Conservation (phyloP, 2,329 filamentous ascomycete species). For the Aspergillus aculeatinus region DNA sequence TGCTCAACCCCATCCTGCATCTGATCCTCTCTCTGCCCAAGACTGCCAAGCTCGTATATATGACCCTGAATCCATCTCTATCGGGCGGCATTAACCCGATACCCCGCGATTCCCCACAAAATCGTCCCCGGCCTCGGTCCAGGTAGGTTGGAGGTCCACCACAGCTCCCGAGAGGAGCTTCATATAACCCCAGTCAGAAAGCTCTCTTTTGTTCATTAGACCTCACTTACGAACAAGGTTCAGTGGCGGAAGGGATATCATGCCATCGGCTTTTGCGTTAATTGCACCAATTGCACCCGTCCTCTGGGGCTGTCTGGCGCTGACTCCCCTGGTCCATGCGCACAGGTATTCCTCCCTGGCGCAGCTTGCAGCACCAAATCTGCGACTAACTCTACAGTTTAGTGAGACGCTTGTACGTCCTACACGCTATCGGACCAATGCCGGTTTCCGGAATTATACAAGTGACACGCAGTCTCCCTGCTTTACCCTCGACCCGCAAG, state of each 20-base stretch:
- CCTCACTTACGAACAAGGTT: neutral
- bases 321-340: neutral
- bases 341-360: neutral
- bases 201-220: neutral
- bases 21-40: too few species aligned
- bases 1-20: too few species aligned
- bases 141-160: neutral
- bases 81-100: neutral
- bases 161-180: neutral
- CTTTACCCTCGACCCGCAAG: conserved; percentile 5
- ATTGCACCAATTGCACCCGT: neutral
- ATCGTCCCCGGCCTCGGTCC: neutral
- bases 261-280: neutral
- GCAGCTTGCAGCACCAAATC: too few species aligned
- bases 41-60: too few species aligned
- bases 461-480: neutral
- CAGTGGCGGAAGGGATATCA: neutral
- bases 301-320: neutral
- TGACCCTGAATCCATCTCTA: too few species aligned
- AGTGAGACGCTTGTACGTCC: neutral
- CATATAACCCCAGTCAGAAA: neutral
- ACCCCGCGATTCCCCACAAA: neutral
- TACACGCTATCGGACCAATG: neutral
- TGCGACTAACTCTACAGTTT: neutral
- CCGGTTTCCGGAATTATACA: neutral